A percentile compares a stretch with the other conserved stretches of the same genome.
Conservation (phyloP, 306 rosid species). For the Begonia peltatifolia region DNA sequence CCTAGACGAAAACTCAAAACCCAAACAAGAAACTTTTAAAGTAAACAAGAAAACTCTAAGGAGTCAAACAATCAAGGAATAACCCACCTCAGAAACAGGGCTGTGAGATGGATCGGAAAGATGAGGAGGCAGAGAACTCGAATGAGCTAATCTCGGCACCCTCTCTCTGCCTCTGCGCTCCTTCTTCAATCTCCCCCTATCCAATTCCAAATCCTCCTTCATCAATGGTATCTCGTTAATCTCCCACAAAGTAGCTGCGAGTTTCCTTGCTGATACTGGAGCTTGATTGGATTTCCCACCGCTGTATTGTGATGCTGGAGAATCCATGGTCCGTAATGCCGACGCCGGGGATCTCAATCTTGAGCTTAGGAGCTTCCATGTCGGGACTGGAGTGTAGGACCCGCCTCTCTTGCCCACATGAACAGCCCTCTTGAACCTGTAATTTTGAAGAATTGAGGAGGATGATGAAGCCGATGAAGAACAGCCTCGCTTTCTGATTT, state of each 20-base stretch:
- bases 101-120: slow-evolving; percentile 97
- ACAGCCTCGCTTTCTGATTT: slow-evolving; percentile 90
- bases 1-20: neutral
- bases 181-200: slow-evolving; percentile 37
- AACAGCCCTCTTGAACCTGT: slow-evolving; percentile 82
- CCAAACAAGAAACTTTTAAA: neutral
- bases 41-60: neutral
- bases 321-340: slow-evolving; percentile 40
- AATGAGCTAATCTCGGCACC: slow-evolving; percentile 49
- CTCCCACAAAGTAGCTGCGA: slow-evolving; percentile 98
- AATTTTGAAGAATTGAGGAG: slow-evolving; percentile 73
- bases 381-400: slow-evolving; percentile 82
- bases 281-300: slow-evolving; percentile 26
- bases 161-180: slow-evolving; percentile 54
- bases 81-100: slow-evolving; percentile 73
- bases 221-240: slow-evolving; percentile 90
- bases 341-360: slow-evolving; percentile 56
- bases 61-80: neutral
- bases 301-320: slow-evolving; percentile 39
- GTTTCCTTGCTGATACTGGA: slow-evolving; percentile 93
- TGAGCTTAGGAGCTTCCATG: slow-evolving; percentile 69
- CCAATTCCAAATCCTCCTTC: slow-evolving; percentile 21
- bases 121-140: slow-evolving; percentile 91
- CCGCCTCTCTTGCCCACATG: slow-evolving; percentile 73
- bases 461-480: slow-evolving; percentile 91